A percentile compares a stretch with the other conserved stretches of the same genome.
phyloP scores from a whole-genome alignment of 2,329 filamentous ascomycete species.

The Simplicillium aogashimaense region DNA sequence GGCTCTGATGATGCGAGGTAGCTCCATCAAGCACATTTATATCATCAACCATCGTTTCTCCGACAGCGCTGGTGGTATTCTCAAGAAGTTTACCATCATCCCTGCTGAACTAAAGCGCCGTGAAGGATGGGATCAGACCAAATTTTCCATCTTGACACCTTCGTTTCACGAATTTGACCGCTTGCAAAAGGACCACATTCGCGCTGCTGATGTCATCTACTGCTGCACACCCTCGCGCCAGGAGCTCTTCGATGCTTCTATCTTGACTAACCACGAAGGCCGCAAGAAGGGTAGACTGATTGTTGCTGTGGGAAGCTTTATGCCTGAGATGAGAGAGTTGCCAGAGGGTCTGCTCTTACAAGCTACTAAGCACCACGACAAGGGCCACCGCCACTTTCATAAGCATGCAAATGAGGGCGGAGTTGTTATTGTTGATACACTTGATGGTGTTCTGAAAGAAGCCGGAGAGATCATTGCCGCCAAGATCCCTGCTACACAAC shows the following conservation, averaged over 20 bases:
- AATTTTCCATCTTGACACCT: slow-evolving; percentile 61
- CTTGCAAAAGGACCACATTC: slow-evolving; percentile 60
- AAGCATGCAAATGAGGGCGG: slow-evolving; percentile 55
- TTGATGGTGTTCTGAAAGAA: slow-evolving; percentile 71
- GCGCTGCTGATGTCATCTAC: slow-evolving; percentile 71
- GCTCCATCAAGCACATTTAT: slow-evolving; percentile 68
- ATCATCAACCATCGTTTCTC: slow-evolving; percentile 70
- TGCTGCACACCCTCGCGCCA: slow-evolving; percentile 72
- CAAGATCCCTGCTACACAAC: slow-evolving; percentile 58
- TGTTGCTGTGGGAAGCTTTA: slow-evolving; percentile 60
- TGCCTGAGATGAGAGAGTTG: slow-evolving; percentile 70
- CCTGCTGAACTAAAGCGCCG: slow-evolving; percentile 32
- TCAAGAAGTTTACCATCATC: slow-evolving; percentile 37
- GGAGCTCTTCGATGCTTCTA: slow-evolving; percentile 64
- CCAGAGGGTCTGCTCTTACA: slow-evolving; percentile 66
- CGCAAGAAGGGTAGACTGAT: slow-evolving; percentile 62
- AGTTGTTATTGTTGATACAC: slow-evolving; percentile 62
- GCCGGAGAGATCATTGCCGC: slow-evolving; percentile 81
- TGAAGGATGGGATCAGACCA: slow-evolving; percentile 54
- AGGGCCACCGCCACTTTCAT: slow-evolving; percentile 50
- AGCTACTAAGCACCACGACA: slow-evolving; percentile 36
- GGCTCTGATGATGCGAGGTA: slow-evolving; percentile 61
- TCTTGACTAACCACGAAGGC: slow-evolving; percentile 63
- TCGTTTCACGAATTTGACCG: slow-evolving; percentile 58
- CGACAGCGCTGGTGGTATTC: slow-evolving; percentile 40